phyloP scores from a whole-genome alignment of 192 early-diverging fungal genomes.

The Coemansia sp. region DNA sequence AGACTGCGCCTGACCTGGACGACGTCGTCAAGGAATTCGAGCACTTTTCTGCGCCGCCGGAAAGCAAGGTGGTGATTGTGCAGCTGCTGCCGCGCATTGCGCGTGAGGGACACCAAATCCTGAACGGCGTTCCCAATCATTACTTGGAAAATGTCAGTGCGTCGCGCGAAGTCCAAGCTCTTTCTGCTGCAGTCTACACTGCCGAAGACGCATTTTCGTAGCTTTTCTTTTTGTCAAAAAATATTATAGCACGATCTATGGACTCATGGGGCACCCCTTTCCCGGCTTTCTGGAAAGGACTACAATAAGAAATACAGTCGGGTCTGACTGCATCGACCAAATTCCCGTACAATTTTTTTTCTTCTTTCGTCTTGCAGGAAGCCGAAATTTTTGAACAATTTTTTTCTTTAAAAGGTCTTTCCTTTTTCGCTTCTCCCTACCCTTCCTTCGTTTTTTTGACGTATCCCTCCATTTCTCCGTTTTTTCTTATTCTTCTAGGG shows the following conservation, averaged over 20 bases:
- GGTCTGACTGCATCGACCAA: too few relatives aligned
- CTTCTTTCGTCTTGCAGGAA: too few relatives aligned
- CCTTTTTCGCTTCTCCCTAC: neutral
- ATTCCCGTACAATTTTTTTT: neutral
- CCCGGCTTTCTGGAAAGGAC: too few relatives aligned
- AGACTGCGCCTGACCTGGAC: constrained; percentile 40
- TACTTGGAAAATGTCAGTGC: constrained; percentile 69
- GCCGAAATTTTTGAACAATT: neutral
- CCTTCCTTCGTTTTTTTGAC: neutral
- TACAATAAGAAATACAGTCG: too few relatives aligned
- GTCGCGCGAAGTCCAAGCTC: constrained; percentile 70
- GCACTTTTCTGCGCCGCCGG: constrained; percentile 42
- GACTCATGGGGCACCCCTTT: too few relatives aligned
- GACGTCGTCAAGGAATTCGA: constrained; percentile 61
- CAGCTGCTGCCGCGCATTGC: constrained; percentile 65
- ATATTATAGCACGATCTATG: too few relatives aligned
- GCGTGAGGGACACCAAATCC: constrained; percentile 66
- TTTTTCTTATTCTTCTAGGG: neutral
- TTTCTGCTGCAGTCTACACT: constrained; percentile 74
- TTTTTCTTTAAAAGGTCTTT: too few relatives aligned
- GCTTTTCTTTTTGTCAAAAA: neutral
- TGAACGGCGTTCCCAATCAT: constrained; percentile 69
- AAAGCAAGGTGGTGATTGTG: constrained; percentile 59
- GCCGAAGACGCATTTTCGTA: constrained; percentile 53
- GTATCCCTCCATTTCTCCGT: too few relatives aligned